Percentiles rank a stretch among this genome's conserved stretches.
These are phyloP conservation scores for Thelonectria discophora DNA, from an alignment of 2,329 filamentous ascomycete species.

Conservation along the genomic window DNA sequence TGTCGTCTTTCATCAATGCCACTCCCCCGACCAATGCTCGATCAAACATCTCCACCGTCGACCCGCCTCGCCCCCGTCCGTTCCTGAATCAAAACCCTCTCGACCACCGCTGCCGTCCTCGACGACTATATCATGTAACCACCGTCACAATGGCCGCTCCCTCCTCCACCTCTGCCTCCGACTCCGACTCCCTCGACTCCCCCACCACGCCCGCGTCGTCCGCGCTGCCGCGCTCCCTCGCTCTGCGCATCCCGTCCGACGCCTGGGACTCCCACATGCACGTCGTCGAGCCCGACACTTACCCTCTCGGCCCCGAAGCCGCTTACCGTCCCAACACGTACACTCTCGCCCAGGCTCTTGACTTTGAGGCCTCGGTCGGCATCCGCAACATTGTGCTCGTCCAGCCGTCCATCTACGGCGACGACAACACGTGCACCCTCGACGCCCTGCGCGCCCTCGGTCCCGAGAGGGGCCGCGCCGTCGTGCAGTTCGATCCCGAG, in stretches of 20 bases:
- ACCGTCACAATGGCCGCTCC: conserved; percentile 11
- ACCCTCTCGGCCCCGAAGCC: conserved; percentile 58
- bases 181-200: no score
- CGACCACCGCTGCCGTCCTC: not conserved
- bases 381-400: conserved; percentile 66
- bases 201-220: not conserved
- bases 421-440: conserved; percentile 67
- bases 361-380: conserved; percentile 60
- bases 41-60: conserved; percentile 13
- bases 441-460: conserved; percentile 61
- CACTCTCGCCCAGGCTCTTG: conserved; percentile 59
- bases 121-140: conserved; percentile 11
- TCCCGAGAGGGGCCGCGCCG: conserved; percentile 58
- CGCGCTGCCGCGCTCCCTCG: conserved; percentile 12
- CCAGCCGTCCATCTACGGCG: conserved; percentile 69
- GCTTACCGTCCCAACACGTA: conserved; percentile 61
- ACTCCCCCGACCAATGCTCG: not conserved
- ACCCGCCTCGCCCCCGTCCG: conserved; percentile 9
- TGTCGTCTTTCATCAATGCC: not conserved
- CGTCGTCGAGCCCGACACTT: conserved; percentile 62
- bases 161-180: not conserved
- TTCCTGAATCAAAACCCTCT: not conserved
- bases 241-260: conserved; percentile 48
- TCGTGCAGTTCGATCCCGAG: conserved; percentile 64
- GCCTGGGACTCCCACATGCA: conserved; percentile 73